Evolutionary conservation across 208 protist genomes (phyloP).

Genomic region (Leishmania mexicana): DNA sequence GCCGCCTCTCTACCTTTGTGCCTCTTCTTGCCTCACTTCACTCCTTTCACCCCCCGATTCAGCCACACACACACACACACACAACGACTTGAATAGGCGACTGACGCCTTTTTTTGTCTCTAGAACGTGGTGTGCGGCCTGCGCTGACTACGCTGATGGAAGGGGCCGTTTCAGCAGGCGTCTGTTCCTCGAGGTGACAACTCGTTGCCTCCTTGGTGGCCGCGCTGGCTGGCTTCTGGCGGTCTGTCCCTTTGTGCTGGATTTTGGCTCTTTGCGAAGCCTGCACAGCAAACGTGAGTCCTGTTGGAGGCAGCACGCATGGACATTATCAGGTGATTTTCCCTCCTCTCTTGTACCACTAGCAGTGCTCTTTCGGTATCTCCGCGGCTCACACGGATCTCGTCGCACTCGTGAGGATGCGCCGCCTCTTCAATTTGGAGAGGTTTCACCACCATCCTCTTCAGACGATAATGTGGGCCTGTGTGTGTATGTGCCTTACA

Average conservation of each 20-base stretch:
- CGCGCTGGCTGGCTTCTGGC: neutral
- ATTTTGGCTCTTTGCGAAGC: neutral
- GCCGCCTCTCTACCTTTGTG: neutral
- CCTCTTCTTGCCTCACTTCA: constrained; percentile 1
- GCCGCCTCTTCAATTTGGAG: neutral
- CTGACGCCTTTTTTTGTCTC: neutral
- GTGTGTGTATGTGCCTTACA: constrained; percentile 16
- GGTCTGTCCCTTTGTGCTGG: neutral
- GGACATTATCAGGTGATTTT: too few species aligned
- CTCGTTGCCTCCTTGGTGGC: neutral
- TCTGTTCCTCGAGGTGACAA: neutral
- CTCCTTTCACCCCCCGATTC: neutral
- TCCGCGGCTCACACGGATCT: neutral
- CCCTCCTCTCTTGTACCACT: neutral
- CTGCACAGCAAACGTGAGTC: neutral
- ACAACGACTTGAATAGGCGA: neutral
- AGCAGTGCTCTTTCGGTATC: neutral
- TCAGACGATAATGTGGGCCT: neutral
- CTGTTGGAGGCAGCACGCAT: neutral
- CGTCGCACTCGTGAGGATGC: neutral
- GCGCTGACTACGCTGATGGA: neutral
- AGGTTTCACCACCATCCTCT: neutral
- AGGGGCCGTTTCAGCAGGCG: neutral
- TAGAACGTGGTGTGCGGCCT: neutral
- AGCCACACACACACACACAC: neutral